These are phyloP conservation scores for Pseudozyma pruni DNA, from an alignment of 1,284 basidiomycete genomes.

Conservation along the genomic window DNA sequence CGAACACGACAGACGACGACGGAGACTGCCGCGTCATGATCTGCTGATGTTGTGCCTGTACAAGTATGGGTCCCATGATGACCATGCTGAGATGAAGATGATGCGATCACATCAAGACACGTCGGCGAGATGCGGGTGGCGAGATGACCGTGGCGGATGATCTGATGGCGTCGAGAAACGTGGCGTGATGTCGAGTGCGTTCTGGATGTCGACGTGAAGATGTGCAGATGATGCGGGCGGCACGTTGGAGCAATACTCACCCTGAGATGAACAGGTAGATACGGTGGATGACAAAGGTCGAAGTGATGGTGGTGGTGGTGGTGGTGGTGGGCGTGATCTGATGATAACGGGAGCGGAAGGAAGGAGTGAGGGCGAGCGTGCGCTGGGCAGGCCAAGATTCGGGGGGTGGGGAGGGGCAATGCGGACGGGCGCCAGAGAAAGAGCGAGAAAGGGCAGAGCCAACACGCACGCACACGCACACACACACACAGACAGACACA, in stretches of 20 bases:
- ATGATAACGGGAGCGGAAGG: slow-evolving; percentile 25
- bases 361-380: slow-evolving; percentile 12
- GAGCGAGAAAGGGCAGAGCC: slow-evolving; percentile 5
- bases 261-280: slow-evolving; percentile 38
- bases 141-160: not conserved
- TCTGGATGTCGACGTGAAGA: slow-evolving; percentile 18
- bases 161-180: slow-evolving; percentile 7
- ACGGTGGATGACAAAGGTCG: slow-evolving; percentile 20
- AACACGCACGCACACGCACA: slow-evolving; percentile 6
- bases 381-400: not conserved
- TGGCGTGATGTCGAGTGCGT: not conserved
- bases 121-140: not conserved
- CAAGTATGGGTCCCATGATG: no score
- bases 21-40: no score
- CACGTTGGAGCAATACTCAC: slow-evolving; percentile 17
- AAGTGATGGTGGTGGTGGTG: slow-evolving; percentile 14
- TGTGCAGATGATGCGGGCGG: no score
- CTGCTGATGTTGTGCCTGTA: no score
- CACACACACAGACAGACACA: slow-evolving; percentile 10
- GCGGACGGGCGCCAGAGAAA: slow-evolving; percentile 3
- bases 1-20: no score
- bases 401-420: no score
- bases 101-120: not conserved
- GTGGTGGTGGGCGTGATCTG: slow-evolving; percentile 24
- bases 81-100: not conserved